phyloP scores from a whole-genome alignment of 2,329 filamentous ascomycete genomes.

The Exutisphaerella laricina region DNA sequence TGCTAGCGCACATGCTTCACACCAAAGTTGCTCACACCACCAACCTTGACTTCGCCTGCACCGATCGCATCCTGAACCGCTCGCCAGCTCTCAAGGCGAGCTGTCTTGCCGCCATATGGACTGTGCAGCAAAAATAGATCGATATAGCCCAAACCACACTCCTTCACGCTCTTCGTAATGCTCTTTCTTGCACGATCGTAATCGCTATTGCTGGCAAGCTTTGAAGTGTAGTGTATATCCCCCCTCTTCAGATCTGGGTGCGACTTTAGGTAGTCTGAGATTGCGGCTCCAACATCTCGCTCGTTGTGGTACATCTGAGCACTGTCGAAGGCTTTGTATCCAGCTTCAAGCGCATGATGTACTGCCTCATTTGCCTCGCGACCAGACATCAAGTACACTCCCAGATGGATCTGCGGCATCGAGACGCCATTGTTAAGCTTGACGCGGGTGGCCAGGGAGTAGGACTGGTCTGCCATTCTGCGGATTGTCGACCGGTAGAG shows the following conservation, averaged over 20 bases:
- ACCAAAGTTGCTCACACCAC: slow-evolving; percentile 74
- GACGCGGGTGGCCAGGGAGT: slow-evolving; percentile 41
- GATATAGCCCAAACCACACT: slow-evolving; percentile 65
- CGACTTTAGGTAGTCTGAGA: slow-evolving; percentile 36
- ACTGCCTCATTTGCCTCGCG: slow-evolving; percentile 56
- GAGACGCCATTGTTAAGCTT: slow-evolving; percentile 58
- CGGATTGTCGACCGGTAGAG: slow-evolving; percentile 11
- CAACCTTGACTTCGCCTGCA: slow-evolving; percentile 64
- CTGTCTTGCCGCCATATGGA: slow-evolving; percentile 66
- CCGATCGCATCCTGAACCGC: slow-evolving; percentile 71
- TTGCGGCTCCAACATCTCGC: slow-evolving; percentile 60
- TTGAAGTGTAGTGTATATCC: slow-evolving; percentile 75
- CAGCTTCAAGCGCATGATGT: slow-evolving; percentile 34
- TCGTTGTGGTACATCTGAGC: slow-evolving; percentile 69
- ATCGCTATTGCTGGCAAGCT: slow-evolving; percentile 61
- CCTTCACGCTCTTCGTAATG: slow-evolving; percentile 59
- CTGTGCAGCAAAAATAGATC: slow-evolving; percentile 76
- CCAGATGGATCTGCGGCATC: slow-evolving; percentile 68
- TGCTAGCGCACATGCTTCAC: slow-evolving; percentile 65
- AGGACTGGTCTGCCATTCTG: slow-evolving; percentile 22
- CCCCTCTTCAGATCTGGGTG: slow-evolving; percentile 51
- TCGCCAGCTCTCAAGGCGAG: slow-evolving; percentile 66
- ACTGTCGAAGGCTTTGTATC: slow-evolving; percentile 51
- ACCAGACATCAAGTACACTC: slow-evolving; percentile 66
- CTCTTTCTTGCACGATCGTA: slow-evolving; percentile 64